Percentiles rank a stretch among this genome's conserved stretches.
phyloP scores from a whole-genome alignment of 2,329 filamentous ascomycete species.

The Chaetomiaceae sp. region DNA sequence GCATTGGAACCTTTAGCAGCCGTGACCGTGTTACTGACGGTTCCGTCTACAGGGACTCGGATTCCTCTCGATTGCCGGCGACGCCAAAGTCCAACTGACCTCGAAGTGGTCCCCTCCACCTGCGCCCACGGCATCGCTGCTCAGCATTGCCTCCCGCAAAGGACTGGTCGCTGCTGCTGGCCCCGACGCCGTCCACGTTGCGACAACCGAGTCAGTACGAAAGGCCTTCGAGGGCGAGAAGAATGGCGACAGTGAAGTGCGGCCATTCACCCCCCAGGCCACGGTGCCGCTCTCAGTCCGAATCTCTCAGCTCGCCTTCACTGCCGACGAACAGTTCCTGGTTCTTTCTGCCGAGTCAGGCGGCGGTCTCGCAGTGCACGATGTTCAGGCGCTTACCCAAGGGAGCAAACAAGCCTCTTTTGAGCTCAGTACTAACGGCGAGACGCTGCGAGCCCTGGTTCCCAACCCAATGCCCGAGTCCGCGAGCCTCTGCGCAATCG shows the following conservation, averaged over 20 bases:
- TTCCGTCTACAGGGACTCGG: constrained; percentile 57
- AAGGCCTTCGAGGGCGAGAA: constrained; percentile 64
- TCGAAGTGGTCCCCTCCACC: constrained; percentile 74
- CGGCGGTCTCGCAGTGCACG: constrained; percentile 79
- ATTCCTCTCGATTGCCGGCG: constrained; percentile 74
- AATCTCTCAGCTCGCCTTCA: constrained; percentile 86
- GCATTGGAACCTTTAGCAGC: neutral
- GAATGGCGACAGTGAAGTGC: constrained; percentile 59
- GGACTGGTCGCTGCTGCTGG: constrained; percentile 84
- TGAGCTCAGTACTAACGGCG: constrained; percentile 71
- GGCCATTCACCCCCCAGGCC: constrained; percentile 68
- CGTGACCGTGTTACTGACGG: constrained; percentile 18
- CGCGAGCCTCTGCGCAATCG: constrained; percentile 71
- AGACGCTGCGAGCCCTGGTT: constrained; percentile 66
- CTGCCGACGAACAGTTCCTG: constrained; percentile 80
- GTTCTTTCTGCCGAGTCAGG: constrained; percentile 77
- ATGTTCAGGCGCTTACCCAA: constrained; percentile 63
- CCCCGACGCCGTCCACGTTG: constrained; percentile 71
- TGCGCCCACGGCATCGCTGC: constrained; percentile 71
- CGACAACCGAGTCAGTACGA: constrained; percentile 72
- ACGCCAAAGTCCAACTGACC: constrained; percentile 78
- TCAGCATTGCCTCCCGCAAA: constrained; percentile 74
- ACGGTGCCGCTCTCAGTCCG: constrained; percentile 68
- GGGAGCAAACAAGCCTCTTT: constrained; percentile 65
- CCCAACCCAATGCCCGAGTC: constrained; percentile 76